Percentiles rank a stretch among this genome's conserved stretches.
These are phyloP conservation scores for Prunus campanulata DNA, from an alignment of 306 rosid species.

Conservation along the genomic window DNA sequence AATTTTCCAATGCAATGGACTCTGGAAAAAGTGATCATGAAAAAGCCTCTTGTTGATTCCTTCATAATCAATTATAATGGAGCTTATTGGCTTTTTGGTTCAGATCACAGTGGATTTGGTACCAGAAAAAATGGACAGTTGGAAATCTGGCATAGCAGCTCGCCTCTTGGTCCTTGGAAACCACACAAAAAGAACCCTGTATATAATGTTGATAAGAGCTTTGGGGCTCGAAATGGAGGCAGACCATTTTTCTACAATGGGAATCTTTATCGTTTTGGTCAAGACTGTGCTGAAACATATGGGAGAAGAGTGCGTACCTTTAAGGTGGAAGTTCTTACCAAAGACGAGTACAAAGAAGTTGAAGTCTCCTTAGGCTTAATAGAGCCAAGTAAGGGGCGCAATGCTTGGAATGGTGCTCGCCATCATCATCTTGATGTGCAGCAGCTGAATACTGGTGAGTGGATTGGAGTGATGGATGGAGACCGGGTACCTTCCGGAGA, in stretches of 20 bases:
- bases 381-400: constrained; percentile 74
- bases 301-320: constrained; percentile 71
- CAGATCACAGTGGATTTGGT: constrained; percentile 90
- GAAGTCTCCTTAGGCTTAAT: constrained; percentile 69
- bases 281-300: constrained; percentile 94
- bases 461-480: constrained; percentile 97
- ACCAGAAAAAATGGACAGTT: constrained; percentile 80
- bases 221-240: constrained; percentile 97
- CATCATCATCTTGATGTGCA: constrained; percentile 94
- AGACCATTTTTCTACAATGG: constrained; percentile 80
- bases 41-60: constrained; percentile 85
- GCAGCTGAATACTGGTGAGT: constrained; percentile 69
- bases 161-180: constrained; percentile 94
- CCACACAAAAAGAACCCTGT: constrained; percentile 86
- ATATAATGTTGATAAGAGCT: constrained; percentile 67
- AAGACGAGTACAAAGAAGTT: constrained; percentile 65
- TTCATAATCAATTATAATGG: constrained; percentile 54
- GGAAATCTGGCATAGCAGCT: constrained; percentile 84
- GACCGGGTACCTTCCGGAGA: constrained; percentile 98
- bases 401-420: constrained; percentile 96
- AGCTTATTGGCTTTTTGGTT: constrained; percentile 89
- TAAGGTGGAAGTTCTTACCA: constrained; percentile 75
- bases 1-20: constrained; percentile 84
- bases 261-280: constrained; percentile 82
- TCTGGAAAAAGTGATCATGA: constrained; percentile 68